A percentile compares a stretch with the other conserved stretches of the same genome.
Conservation (phyloP, 345 rosid species). For the Eucalyptus cloeziana region DNA sequence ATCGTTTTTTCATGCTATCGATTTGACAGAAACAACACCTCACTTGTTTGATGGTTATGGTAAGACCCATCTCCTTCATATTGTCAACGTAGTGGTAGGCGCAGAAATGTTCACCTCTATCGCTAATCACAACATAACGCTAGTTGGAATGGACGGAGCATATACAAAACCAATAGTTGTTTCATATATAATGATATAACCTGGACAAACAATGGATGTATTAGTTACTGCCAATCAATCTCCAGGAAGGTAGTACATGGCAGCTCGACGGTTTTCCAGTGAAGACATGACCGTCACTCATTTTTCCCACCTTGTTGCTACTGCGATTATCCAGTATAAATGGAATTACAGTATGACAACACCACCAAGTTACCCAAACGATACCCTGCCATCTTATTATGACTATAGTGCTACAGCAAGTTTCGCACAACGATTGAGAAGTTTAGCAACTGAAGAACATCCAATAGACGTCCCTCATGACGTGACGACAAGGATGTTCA, state of each 20-base stretch:
- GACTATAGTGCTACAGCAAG: neutral
- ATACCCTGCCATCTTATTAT: neutral
- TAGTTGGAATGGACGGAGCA: constrained; percentile 18
- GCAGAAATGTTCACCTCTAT: constrained; percentile 12
- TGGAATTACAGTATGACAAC: neutral
- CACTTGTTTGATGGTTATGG: constrained; percentile 4
- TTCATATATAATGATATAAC: neutral
- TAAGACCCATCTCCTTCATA: constrained; percentile 13
- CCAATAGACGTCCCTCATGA: neutral
- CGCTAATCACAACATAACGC: constrained; percentile 5
- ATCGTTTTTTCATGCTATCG: neutral
- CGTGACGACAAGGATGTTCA: neutral
- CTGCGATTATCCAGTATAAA: neutral
- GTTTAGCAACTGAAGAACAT: neutral
- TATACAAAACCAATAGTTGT: constrained; percentile 5
- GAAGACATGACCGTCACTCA: neutral
- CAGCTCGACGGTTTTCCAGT: neutral
- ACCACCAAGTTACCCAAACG: neutral
- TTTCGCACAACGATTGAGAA: neutral
- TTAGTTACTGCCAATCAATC: neutral
- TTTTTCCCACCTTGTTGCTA: neutral
- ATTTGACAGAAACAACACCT: neutral
- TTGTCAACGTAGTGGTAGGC: constrained; percentile 10
- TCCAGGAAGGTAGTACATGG: neutral
- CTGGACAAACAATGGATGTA: constrained; percentile 18